Conservation (phyloP, 2,329 filamentous ascomycete species). For the Nothopassalora personata region DNA sequence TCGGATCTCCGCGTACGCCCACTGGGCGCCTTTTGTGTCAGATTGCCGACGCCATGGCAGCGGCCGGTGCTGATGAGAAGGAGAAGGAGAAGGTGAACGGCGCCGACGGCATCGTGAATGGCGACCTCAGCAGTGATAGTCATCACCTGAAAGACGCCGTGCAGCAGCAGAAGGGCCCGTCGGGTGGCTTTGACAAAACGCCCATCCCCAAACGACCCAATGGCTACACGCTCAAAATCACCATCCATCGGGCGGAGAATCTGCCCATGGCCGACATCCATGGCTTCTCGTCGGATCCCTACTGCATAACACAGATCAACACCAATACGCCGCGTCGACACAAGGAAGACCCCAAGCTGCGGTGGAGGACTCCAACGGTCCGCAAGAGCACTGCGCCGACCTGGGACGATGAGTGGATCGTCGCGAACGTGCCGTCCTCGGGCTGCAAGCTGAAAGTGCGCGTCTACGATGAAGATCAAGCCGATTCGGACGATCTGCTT, state of each 20-base stretch:
- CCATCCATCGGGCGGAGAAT: constrained; percentile 73
- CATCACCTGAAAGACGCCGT: constrained; percentile 6
- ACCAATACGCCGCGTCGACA: constrained; percentile 67
- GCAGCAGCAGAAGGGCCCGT: constrained; percentile 41
- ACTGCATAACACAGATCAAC: constrained; percentile 68
- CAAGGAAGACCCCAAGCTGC: constrained; percentile 75
- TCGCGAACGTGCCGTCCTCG: constrained; percentile 75
- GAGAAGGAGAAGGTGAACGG: neutral
- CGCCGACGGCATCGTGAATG: neutral
- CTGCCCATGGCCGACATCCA: constrained; percentile 77
- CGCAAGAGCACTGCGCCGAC: constrained; percentile 65
- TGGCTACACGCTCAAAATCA: constrained; percentile 81
- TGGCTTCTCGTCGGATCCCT: constrained; percentile 77
- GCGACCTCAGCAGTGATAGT: constrained; percentile 1
- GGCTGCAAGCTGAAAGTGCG: constrained; percentile 82
- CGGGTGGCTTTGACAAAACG: constrained; percentile 74
- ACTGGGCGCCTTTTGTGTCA: neutral
- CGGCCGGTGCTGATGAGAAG: neutral
- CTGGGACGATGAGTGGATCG: constrained; percentile 83
- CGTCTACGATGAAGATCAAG: constrained; percentile 83
- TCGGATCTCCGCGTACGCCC: neutral
- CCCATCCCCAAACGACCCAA: constrained; percentile 64
- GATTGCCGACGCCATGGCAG: neutral
- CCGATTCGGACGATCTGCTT: constrained; percentile 79
- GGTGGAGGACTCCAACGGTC: constrained; percentile 70